Conservation (phyloP, 805 yeast species). For the Pichia occidentalis region DNA sequence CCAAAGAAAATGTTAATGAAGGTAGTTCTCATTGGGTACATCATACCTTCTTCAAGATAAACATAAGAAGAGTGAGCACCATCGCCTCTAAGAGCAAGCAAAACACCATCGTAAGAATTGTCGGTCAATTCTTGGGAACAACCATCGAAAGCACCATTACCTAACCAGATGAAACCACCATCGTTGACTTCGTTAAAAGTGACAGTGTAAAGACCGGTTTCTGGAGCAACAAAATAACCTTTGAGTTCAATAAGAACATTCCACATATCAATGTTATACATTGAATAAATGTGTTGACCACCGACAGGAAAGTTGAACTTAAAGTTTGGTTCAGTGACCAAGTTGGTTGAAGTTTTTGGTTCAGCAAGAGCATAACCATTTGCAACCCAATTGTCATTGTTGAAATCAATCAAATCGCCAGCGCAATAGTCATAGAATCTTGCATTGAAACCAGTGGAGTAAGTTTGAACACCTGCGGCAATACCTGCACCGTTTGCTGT, state of each 20-base stretch:
- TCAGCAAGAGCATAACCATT: constrained; percentile 3
- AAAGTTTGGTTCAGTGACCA: constrained; percentile 8
- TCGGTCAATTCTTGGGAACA: constrained; percentile 17
- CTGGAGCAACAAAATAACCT: constrained; percentile 19
- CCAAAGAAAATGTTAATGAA: constrained; percentile 11
- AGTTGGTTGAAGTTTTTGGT: constrained; percentile 2
- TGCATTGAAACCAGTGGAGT: constrained; percentile 8
- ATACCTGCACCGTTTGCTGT: constrained; percentile 8
- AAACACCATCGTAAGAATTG: constrained; percentile 1
- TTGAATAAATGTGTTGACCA: constrained; percentile 4
- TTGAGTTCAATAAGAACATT: constrained; percentile 13
- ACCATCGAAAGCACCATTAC: constrained; percentile 30
- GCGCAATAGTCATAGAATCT: constrained; percentile 7
- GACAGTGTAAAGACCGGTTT: constrained; percentile 25
- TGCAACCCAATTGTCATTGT: constrained; percentile 6
- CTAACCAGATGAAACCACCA: constrained; percentile 26
- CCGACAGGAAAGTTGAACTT: not conserved
- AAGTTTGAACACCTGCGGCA: constrained; percentile 3
- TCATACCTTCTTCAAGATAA: constrained; percentile 8
- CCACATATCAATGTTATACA: constrained; percentile 9
- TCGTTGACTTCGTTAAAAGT: constrained; percentile 24
- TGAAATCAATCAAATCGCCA: constrained; percentile 7
- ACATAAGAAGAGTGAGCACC: constrained; percentile 6
- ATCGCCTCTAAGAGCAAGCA: constrained; percentile 3
- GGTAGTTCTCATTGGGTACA: constrained; percentile 14